Base-by-base conservation (phyloP, 495 filamentous ascomycete genomes). In the Penicillium flavigenum region DNA sequence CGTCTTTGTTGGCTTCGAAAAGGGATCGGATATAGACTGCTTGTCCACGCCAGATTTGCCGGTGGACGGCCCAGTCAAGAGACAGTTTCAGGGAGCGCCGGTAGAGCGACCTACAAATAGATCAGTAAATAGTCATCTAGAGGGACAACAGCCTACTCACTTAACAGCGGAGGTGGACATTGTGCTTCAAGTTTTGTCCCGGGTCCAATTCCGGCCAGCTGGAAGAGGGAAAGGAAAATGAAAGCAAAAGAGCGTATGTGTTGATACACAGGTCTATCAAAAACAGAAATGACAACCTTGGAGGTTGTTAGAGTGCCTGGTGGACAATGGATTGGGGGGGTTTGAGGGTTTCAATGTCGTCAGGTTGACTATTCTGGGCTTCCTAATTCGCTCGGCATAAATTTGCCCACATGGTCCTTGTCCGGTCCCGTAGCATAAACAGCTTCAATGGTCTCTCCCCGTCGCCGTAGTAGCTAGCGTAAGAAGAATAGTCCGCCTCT, bases 11-110 rank as follows among this genome's bases (percentile, higher is more conserved):
- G 43, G 90, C 90, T 64, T 99, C 94, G 68, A 99, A 99, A 11
- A 98, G 79, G 17, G 89, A 91, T 62, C 94, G 87, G 60, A 99
- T 94, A 69, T 99, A 98, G 59, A 97, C 76, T 17, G 95, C 94
- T 71, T 97, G 93, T 52, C 92, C 89, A 59, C 95, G 85, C 92
- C 95, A 99, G 60, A 96, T 73, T 60, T 87, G 82, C 54, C 95
- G 85, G 63, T 96, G 89, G 57, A 97, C 89, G 54, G 89, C 79
- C 95, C 94, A 99, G 78, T 95, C 91, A 61, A 97, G 88, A 16
- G 94, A 82, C 56, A 95, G 84, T 81, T 96, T 98, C 65, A 98
- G 75, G 19, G 89, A 90, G 57, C 91, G 90, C 60, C 94, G 87
- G 74, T 99, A 98, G 43, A 99, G 87, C 34, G 89, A 92, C 58